Conservation (phyloP, 306 rosid species). For the Casuarina glauca region DNA sequence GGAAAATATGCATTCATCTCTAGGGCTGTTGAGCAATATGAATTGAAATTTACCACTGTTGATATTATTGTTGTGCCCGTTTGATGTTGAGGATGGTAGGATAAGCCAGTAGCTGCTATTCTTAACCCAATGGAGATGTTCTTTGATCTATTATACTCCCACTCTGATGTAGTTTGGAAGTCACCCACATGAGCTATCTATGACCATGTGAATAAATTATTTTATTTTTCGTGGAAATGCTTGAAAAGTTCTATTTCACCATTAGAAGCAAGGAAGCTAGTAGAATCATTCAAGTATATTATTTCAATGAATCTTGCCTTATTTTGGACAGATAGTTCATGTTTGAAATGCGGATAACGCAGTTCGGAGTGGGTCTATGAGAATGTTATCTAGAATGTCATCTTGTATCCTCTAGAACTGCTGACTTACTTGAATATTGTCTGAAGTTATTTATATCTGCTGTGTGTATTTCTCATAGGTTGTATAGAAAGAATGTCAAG, state of each 20-base stretch:
- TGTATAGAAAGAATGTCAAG: background rate
- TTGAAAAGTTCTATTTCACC: background rate
- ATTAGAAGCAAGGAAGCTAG: background rate
- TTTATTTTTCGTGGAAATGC: background rate
- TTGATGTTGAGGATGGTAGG: background rate
- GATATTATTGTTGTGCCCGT: background rate
- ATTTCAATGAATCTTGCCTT: background rate
- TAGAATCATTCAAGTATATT: background rate
- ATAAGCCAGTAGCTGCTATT: too few relatives aligned
- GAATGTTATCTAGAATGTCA: background rate
- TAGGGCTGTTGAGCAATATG: background rate
- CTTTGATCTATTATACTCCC: background rate
- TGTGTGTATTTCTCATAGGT: background rate
- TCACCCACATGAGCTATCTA: background rate
- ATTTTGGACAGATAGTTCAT: background rate
- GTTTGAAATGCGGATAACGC: background rate
- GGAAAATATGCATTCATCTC: background rate
- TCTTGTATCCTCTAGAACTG: background rate
- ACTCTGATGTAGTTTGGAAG: background rate
- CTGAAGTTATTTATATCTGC: background rate
- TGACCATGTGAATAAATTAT: background rate
- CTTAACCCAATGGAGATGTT: background rate
- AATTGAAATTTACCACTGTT: background rate
- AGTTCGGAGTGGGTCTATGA: background rate
- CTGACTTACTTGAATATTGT: background rate